These are phyloP conservation scores for Nicotiana paniculata DNA, from an alignment of 257 asterid genomes.

Conservation along the genomic window DNA sequence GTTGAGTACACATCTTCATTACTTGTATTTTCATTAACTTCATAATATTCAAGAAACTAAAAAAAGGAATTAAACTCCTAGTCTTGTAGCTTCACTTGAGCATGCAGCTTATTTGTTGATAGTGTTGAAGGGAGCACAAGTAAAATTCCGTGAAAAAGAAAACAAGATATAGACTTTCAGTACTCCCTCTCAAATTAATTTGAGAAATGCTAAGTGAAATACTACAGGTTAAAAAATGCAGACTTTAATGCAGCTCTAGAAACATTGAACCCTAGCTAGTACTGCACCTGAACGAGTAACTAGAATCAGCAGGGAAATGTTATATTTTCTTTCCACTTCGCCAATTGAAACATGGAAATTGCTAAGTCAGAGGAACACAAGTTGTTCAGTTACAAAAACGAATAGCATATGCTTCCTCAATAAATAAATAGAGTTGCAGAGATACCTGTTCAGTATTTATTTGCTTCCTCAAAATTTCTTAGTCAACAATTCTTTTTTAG, in stretches of 20 bases:
- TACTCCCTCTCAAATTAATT: not conserved
- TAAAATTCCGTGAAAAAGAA: too few relatives aligned
- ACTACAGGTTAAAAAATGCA: not conserved
- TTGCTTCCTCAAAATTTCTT: too few relatives aligned
- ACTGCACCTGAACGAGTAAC: not conserved
- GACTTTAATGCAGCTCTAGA: not conserved
- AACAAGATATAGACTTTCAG: not conserved
- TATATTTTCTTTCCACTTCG: not conserved
- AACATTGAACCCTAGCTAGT: too few relatives aligned
- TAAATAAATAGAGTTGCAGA: too few relatives aligned
- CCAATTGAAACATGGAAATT: too few relatives aligned
- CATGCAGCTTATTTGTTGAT: not conserved
- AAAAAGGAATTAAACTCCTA: not conserved
- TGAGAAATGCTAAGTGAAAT: not conserved
- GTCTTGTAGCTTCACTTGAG: not conserved
- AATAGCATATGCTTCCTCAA: too few relatives aligned
- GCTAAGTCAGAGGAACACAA: too few relatives aligned
- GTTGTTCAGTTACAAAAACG: too few relatives aligned
- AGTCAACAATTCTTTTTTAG: too few relatives aligned
- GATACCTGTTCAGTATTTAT: too few relatives aligned
- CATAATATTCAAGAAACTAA: constrained; percentile 27
- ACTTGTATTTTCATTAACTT: constrained; percentile 13
- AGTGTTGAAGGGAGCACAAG: not conserved
- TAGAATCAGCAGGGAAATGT: not conserved
- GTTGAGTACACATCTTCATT: constrained; percentile 40